phyloP scores from a whole-genome alignment of 257 asterid species.

The Forsythia viridissima region DNA sequence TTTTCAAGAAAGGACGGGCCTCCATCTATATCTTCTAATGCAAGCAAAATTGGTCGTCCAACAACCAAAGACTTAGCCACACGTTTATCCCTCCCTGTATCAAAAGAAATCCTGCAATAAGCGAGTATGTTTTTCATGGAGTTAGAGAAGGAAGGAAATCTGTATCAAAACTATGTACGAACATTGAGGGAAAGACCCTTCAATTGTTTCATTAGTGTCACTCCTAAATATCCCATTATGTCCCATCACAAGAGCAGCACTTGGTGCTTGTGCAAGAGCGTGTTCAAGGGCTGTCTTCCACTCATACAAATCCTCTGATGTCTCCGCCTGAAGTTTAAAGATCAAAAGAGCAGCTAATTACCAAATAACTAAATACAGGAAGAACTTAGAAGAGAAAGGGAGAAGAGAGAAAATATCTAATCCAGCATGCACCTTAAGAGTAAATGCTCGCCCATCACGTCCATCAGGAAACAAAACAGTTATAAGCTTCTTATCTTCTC shows the following conservation, averaged over 20 bases:
- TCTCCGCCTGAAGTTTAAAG: constrained; percentile 68
- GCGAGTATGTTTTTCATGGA: constrained; percentile 1
- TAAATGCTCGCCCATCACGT: constrained; percentile 94
- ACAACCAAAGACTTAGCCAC: constrained; percentile 88
- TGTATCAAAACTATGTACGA: constrained; percentile 30
- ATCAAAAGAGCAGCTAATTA: constrained; percentile 22
- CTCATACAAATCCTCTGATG: constrained; percentile 84
- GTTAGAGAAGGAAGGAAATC: constrained; percentile 2
- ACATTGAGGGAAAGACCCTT: constrained; percentile 85
- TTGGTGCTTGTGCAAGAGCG: constrained; percentile 94
- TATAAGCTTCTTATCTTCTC: constrained; percentile 89
- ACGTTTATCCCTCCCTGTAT: constrained; percentile 89
- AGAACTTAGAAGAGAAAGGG: constrained; percentile 3
- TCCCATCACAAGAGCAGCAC: constrained; percentile 95
- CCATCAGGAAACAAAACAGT: constrained; percentile 95
- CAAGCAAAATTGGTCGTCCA: constrained; percentile 92
- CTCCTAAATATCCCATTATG: constrained; percentile 86
- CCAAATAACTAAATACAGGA: constrained; percentile 9
- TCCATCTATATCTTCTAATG: constrained; percentile 94
- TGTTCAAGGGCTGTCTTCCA: constrained; percentile 94
- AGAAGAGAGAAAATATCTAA: neutral
- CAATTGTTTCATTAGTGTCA: constrained; percentile 66
- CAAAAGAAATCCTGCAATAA: constrained; percentile 24
- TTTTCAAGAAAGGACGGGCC: constrained; percentile 95
- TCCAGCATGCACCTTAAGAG: constrained; percentile 69